Base-by-base conservation (phyloP, 2,329 filamentous ascomycete genomes). In the Amesomyces nigricolor region DNA sequence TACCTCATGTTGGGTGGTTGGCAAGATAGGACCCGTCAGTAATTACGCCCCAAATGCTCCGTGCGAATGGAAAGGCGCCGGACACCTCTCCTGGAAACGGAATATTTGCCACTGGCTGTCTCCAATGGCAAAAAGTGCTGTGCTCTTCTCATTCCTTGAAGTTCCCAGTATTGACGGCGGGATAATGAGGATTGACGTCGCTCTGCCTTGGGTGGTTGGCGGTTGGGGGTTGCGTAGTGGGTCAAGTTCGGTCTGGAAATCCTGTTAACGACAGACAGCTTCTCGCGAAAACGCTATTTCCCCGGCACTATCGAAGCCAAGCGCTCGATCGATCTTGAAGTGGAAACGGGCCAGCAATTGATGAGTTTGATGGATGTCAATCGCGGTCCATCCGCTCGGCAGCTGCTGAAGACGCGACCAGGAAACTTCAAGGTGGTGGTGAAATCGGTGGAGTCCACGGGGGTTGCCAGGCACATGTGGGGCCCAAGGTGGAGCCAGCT, bases 21-120 rank as follows among this genome's bases (percentile, higher is more conserved):
- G 22, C 22, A 26, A 50, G 32, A 13, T 35, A 35, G 32, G 32
- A 11, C 11, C 32, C 8, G 32, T 35, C 32, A 35, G 32, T 35
- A 9, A 57, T 50, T 44, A 30, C 51, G 51, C 42, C 17, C 32
- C 47, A 57, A 57, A 57, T 22, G 46, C 55, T 51, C 55, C 55
- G 51, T 54, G 40, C 55, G 47, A 57, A 57, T 57, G 17, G 45
- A 39, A 38, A 37, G 7, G 42, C 30, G 14, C 9, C 32, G 10
- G 9, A 17, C 32, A 14, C 26, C 8, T 37, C n/a, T 30, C 39
- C 5, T 51, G 26, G 22, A 26, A 35, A 4, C 10, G 37, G 35
- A 43, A 26, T 44, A 53, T 32, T 32, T 26, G 35, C 48, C 26
- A 50, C 4, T 11, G 7, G 19, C 5, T 49, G 22, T 14, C 13